Evolutionary conservation across 1,139 yeast genomes (phyloP).

Genomic region (Geotrichum phurueaensis): DNA sequence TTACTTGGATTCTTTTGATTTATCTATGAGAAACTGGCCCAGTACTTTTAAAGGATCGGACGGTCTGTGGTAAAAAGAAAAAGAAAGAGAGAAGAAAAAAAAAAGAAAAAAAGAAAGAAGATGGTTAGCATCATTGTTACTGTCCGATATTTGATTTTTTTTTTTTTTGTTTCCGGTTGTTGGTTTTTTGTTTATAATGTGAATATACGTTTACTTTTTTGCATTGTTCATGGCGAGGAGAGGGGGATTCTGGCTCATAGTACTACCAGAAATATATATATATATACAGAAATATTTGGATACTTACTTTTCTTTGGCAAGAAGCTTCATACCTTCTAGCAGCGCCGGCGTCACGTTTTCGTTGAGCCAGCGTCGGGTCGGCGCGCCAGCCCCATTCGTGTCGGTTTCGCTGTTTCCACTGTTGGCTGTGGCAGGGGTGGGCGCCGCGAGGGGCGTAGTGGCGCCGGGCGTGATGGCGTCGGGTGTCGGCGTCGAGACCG

Average conservation of each 20-base stretch:
- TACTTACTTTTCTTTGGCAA: slow-evolving; percentile 42
- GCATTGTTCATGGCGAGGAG: too few relatives aligned
- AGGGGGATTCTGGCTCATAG: too few relatives aligned
- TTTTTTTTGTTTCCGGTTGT: not conserved
- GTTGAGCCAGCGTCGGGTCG: slow-evolving; percentile 72
- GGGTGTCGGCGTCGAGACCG: not conserved
- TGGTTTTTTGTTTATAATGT: not conserved
- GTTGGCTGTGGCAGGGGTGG: not conserved
- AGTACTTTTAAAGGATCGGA: slow-evolving; percentile 62
- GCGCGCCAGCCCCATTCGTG: slow-evolving; percentile 57
- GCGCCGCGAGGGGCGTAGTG: not conserved
- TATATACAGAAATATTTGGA: not conserved
- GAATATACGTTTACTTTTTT: too few relatives aligned
- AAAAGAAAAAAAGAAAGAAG: not conserved
- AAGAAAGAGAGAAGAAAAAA: not conserved
- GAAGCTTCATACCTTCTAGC: slow-evolving; percentile 59
- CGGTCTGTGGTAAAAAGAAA: slow-evolving; percentile 38
- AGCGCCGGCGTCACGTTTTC: slow-evolving; percentile 61
- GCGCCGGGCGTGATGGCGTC: not conserved
- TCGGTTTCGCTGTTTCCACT: not conserved
- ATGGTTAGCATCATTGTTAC: not conserved
- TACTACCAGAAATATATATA: too few relatives aligned
- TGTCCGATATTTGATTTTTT: not conserved
- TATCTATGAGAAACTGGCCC: slow-evolving; percentile 60
- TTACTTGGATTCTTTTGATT: slow-evolving; percentile 2